Evolutionary conservation across 1,139 yeast species (phyloP).

Genomic region (Nematodospora anomalae): DNA sequence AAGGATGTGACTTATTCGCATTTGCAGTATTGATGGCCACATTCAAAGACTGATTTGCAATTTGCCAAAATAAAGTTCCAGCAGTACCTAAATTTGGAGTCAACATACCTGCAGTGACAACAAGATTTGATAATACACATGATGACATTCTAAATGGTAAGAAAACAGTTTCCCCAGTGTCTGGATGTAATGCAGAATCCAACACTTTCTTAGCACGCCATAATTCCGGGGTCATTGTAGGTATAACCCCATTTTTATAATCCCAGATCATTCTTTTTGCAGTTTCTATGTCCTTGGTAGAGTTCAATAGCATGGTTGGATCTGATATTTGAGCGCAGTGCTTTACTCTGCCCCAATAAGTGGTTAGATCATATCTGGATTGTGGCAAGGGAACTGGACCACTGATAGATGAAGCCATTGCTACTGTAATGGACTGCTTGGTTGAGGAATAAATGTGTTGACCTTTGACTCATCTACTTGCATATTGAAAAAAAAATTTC

Average conservation of each 20-base stretch:
- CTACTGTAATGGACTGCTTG: too few relatives aligned
- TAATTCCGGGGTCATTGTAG: slow-evolving; percentile 70
- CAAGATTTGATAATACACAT: slow-evolving; percentile 87
- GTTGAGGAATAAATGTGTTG: not conserved
- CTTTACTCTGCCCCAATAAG: slow-evolving; percentile 91
- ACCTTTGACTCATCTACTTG: not conserved
- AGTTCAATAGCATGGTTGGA: slow-evolving; percentile 83
- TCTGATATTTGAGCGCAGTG: slow-evolving; percentile 93
- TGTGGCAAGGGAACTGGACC: slow-evolving; percentile 79
- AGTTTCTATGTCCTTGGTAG: slow-evolving; percentile 57
- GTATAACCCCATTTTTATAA: slow-evolving; percentile 65
- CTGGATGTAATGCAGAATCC: slow-evolving; percentile 92
- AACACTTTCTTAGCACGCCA: slow-evolving; percentile 88
- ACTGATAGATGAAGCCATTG: slow-evolving; percentile 84
- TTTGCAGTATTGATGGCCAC: slow-evolving; percentile 97
- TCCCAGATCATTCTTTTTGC: slow-evolving; percentile 70
- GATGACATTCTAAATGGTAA: slow-evolving; percentile 97
- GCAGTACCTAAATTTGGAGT: slow-evolving; percentile 88
- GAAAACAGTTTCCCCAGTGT: slow-evolving; percentile 88
- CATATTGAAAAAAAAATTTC: not conserved
- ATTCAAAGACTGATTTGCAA: slow-evolving; percentile 92
- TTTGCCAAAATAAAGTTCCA: slow-evolving; percentile 96
- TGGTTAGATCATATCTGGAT: slow-evolving; percentile 71
- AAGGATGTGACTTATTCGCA: slow-evolving; percentile 91
- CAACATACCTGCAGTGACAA: slow-evolving; percentile 96